Evolutionary conservation across 768 basidiomycete genomes (phyloP), one percentile per base, ranked within the genome.

Genomic region (Termitomyces sp.): DNA sequence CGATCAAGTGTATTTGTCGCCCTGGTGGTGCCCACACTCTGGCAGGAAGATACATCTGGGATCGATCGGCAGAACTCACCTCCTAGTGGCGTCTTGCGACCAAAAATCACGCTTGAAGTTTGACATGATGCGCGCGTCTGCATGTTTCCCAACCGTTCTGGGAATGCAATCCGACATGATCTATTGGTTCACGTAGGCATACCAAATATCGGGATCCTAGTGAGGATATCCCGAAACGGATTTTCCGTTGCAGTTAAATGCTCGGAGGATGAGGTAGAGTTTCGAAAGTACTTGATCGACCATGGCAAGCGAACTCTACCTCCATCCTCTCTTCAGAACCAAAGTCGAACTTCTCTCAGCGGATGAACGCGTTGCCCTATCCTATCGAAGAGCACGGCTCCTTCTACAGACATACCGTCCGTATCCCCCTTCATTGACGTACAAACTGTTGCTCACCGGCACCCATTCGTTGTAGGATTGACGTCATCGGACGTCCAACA

Each of bases 301-400:
- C 58, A 79, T 78, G 78, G 53, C 66, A 37, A 74, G 71, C 62
- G 65, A 74, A 58, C 74, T 80, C 48, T 69, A 74, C 65, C 65
- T 65, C 13, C 76, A 82, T 59, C 79, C 81, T 33, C 74, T 84
- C 54, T 83, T 82, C 71, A 72, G 71, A 55, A 64, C 65, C 56
- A 74, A 67, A 60, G 70, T 74, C 7, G 81, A 82, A 62, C 74
- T 75, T 42, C 73, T 82, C 56, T 70, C 77, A 2, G 66, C 66
- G 6, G 77, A 82, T 62, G 79, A 82, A 54, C 74, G 77, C 51
- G 73, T 81, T 22, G 73, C 75, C 12, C 65, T 84, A 3, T 80
- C 82, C 1, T 84, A 83, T 59, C 71, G 78, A 62, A 70, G 82
- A 56, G 81, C 81, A 2, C 75, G 68, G 56, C 69, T 82, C n/a